Base-by-base conservation (phyloP, 306 rosid species). In the Castanospermum australe region DNA sequence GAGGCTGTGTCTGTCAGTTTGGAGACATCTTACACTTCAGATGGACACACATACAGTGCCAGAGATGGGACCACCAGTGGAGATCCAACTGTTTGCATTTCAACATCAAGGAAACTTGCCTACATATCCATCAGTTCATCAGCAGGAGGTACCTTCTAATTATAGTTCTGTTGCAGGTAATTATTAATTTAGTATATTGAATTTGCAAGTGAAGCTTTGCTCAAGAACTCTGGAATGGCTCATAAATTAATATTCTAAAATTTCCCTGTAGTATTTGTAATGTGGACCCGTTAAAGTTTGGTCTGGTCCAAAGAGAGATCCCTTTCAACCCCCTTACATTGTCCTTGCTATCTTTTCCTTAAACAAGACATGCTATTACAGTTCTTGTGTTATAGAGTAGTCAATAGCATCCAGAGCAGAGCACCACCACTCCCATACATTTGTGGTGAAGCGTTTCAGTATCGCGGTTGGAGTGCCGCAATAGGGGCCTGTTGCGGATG, bases 91-190 rank as follows among this genome's bases (percentile, higher is more conserved):
- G 75, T 84, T 87, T n/a, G 73, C 85, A 72, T 83, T 84, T 67
- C 91, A 90, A 51, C 93, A n/a, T n/a, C n/a, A 86, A 79, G 94
- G 91, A 78, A 89, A 66, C 79, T 45, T 87, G 47, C 84, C 92
- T 38, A 22, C 91, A 79, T 88, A 89, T 82, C 82, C 92, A 81
- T 86, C 94, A 56, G 93, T 91, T 89, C 89, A 90, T 81, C 98
- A 84, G 98, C 99, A 90, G 99, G 99, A 96, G 99, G 98, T 96
- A 93, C 97, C 99, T 96, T 91, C 96, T 96, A 96, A 94, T 96
- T 93, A 96, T 93, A 91, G 92, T 89, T 91, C 98, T 91, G 85
- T 90, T 88, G 45, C 98, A 96, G 99, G 99, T 96, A 96, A 95
- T 82, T 77, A 84, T 88, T 91, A 87, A 87, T 84, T 86, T 81